Conservation (phyloP, 371 early-diverging fungal species). For the Syncephalastrum contaminatum region DNA sequence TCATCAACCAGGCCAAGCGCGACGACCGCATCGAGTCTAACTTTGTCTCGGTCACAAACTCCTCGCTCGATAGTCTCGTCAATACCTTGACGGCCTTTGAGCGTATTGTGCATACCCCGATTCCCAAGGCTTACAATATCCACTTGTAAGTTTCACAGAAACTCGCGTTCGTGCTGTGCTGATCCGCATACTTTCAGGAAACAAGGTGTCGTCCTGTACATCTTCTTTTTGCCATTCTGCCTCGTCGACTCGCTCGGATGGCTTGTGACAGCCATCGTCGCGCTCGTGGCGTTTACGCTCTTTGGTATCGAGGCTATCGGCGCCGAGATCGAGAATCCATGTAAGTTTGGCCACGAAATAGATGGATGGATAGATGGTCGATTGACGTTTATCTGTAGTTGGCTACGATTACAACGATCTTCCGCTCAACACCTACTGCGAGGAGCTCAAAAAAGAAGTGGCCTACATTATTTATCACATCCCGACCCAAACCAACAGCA, state of each 20-base stretch:
- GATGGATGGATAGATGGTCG: not conserved
- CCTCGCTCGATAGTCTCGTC: constrained; percentile 48
- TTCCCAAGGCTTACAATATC: constrained; percentile 78
- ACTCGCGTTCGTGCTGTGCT: not conserved
- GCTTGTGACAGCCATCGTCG: constrained; percentile 58
- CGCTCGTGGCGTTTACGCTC: constrained; percentile 67
- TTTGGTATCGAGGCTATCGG: constrained; percentile 78
- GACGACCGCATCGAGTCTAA: constrained; percentile 51
- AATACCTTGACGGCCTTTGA: constrained; percentile 74
- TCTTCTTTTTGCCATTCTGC: constrained; percentile 72
- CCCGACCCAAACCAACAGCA: constrained; percentile 34
- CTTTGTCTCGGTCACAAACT: constrained; percentile 44
- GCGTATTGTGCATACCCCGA: constrained; percentile 74
- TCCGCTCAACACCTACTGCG: constrained; percentile 40
- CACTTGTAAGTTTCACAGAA: constrained; percentile 50
- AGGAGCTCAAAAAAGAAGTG: constrained; percentile 39
- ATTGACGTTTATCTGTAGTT: constrained; percentile 50
- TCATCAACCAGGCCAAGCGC: constrained; percentile 47
- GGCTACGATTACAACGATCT: constrained; percentile 60
- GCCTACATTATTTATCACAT: constrained; percentile 48
- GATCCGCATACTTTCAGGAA: constrained; percentile 33
- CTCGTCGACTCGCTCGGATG: constrained; percentile 51
- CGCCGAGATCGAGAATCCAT: constrained; percentile 40
- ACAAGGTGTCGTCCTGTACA: constrained; percentile 69
- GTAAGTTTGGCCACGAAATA: constrained; percentile 16